Conservation (phyloP, 495 filamentous ascomycete genomes). For the Bacidia gigantensis region DNA sequence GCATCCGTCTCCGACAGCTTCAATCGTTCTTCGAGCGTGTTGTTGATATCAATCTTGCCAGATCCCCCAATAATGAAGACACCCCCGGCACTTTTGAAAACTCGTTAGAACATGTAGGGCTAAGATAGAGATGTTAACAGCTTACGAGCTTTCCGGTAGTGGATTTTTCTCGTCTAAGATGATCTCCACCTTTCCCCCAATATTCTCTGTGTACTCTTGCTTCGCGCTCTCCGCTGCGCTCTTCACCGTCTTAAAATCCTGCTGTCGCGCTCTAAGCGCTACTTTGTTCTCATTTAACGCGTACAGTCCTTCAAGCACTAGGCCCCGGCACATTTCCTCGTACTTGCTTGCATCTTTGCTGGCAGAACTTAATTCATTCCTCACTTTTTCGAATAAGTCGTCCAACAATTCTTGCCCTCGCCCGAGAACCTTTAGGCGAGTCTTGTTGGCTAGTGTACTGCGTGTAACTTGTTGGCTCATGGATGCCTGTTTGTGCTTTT, state of each 20-base stretch:
- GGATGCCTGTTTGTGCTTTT: constrained; percentile 93
- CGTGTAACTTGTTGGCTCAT: constrained; percentile 96
- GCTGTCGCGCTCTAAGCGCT: constrained; percentile 57
- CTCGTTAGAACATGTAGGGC: neutral
- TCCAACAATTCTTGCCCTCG: constrained; percentile 84
- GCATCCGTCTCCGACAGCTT: constrained; percentile 70
- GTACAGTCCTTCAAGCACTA: constrained; percentile 86
- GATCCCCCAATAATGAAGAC: constrained; percentile 62
- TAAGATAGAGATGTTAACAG: constrained; percentile 10
- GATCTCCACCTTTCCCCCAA: constrained; percentile 47
- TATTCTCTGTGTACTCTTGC: constrained; percentile 66
- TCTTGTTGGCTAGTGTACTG: constrained; percentile 89
- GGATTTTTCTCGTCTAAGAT: constrained; percentile 67
- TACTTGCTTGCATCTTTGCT: constrained; percentile 59
- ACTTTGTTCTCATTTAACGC: constrained; percentile 69
- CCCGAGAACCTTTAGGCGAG: constrained; percentile 70
- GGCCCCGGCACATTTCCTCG: constrained; percentile 53
- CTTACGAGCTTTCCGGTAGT: constrained; percentile 75
- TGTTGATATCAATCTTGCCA: constrained; percentile 97
- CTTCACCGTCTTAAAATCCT: constrained; percentile 57
- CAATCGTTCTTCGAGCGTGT: constrained; percentile 88
- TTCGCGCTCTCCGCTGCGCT: constrained; percentile 62
- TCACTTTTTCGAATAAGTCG: constrained; percentile 71
- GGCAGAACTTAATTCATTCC: constrained; percentile 49
- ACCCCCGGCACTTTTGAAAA: constrained; percentile 59